A percentile compares a stretch with the other conserved stretches of the same genome.
phyloP scores from a whole-genome alignment of 1,284 basidiomycete genomes.

The Xanthoconium separans region DNA sequence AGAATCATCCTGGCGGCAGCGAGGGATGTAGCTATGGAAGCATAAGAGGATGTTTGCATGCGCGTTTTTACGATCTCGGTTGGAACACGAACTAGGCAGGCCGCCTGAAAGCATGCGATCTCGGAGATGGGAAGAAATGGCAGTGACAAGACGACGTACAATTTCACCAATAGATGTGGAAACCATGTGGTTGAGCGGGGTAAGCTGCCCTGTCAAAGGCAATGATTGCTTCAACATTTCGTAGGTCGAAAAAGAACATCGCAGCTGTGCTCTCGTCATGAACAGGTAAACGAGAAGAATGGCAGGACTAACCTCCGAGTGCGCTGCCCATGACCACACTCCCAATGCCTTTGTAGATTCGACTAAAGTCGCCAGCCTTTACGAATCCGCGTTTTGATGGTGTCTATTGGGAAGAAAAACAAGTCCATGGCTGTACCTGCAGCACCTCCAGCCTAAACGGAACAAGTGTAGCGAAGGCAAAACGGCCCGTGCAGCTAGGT shows the following conservation, averaged over 20 bases:
- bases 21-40: slow-evolving; percentile 49
- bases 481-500: too few species aligned
- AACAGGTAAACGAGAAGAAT: neutral
- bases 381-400: slow-evolving; percentile 92
- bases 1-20: slow-evolving; percentile 50
- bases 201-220: slow-evolving; percentile 56
- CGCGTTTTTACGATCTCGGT: slow-evolving; percentile 93
- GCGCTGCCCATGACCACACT: slow-evolving; percentile 96
- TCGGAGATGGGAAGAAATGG: slow-evolving; percentile 13
- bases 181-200: slow-evolving; percentile 77
- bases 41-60: slow-evolving; percentile 74
- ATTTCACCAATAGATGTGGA: slow-evolving; percentile 84
- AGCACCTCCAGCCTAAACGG: slow-evolving; percentile 73
- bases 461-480: slow-evolving; percentile 3
- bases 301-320: slow-evolving; percentile 74
- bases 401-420: slow-evolving; percentile 96
- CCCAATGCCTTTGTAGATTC: slow-evolving; percentile 93
- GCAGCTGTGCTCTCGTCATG: slow-evolving; percentile 61
- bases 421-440: slow-evolving; percentile 92
- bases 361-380: slow-evolving; percentile 84
- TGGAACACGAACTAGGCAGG: slow-evolving; percentile 91
- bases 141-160: slow-evolving; percentile 44
- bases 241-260: slow-evolving; percentile 91
- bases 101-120: slow-evolving; percentile 54
- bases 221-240: slow-evolving; percentile 81